phyloP scores from a whole-genome alignment of 768 basidiomycete species.

The Ramaria sp. region DNA sequence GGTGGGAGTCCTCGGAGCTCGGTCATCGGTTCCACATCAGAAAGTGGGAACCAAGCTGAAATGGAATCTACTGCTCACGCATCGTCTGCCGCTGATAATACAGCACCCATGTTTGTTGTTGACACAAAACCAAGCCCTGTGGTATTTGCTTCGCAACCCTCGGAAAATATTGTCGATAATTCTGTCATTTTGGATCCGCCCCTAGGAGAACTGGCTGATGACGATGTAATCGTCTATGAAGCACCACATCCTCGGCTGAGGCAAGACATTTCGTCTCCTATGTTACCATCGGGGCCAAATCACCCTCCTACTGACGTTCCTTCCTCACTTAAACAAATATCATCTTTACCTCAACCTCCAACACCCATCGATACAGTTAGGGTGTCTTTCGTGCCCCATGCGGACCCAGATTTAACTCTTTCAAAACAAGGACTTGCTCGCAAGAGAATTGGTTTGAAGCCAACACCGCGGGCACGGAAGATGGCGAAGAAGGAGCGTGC shows the following conservation, averaged over 20 bases:
- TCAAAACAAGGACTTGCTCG: background rate
- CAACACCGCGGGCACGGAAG: slow-evolving; percentile 18
- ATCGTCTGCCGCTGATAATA: slow-evolving; percentile 9
- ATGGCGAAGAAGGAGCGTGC: slow-evolving; percentile 12
- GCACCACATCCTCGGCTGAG: slow-evolving; percentile 54
- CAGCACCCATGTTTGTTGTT: background rate
- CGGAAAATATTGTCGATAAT: slow-evolving; percentile 15
- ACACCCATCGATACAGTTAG: slow-evolving; percentile 15
- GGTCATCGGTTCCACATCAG: slow-evolving; percentile 1
- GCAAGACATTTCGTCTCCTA: background rate
- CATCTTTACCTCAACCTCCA: slow-evolving; percentile 11
- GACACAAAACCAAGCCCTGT: slow-evolving; percentile 1
- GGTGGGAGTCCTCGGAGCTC: slow-evolving; percentile 13
- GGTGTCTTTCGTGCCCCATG: slow-evolving; percentile 16
- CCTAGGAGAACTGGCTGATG: slow-evolving; percentile 27
- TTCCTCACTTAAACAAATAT: slow-evolving; percentile 9
- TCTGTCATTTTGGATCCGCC: slow-evolving; percentile 15
- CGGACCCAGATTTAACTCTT: background rate
- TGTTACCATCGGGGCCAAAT: background rate
- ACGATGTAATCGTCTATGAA: slow-evolving; percentile 68
- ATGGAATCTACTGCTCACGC: slow-evolving; percentile 22
- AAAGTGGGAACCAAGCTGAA: slow-evolving; percentile 21
- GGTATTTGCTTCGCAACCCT: background rate
- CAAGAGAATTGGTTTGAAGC: background rate
- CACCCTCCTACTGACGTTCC: background rate